A percentile compares a stretch with the other conserved stretches of the same genome.
These are phyloP conservation scores for Conticribra weissflogii DNA, from an alignment of 108 stramenopile species.

Conservation along the genomic window DNA sequence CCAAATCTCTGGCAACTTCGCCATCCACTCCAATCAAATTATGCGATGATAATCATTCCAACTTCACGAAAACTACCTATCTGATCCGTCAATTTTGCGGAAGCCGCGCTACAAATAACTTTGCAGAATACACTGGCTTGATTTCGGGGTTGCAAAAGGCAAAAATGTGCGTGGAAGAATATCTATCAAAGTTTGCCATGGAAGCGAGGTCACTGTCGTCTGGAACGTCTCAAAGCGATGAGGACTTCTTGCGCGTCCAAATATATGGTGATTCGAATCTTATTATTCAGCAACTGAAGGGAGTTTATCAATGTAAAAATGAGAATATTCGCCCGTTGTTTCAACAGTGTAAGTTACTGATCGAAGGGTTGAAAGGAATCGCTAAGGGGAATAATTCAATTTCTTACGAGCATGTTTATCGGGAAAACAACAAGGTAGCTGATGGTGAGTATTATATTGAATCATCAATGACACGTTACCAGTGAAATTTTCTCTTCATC, in stretches of 20 bases:
- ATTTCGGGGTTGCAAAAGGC: constrained; percentile 56
- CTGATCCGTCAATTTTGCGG: constrained; percentile 60
- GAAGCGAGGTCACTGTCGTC: not conserved
- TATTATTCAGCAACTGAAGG: constrained; percentile 77
- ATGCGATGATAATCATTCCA: no score
- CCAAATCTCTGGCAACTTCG: not conserved
- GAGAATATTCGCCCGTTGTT: constrained; percentile 51
- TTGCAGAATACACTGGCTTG: constrained; percentile 80
- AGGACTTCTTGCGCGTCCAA: constrained; percentile 3
- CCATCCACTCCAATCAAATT: no score
- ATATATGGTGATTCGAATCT: constrained; percentile 78
- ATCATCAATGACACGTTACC: no score
- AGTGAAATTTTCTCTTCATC: no score
- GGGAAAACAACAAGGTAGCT: constrained; percentile 66
- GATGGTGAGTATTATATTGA: constrained; percentile 54
- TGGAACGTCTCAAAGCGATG: not conserved
- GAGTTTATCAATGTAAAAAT: constrained; percentile 61
- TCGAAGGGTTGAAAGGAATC: constrained; percentile 4
- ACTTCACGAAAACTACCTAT: no score
- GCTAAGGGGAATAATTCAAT: not conserved
- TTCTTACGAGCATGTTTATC: constrained; percentile 69
- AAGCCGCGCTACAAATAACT: constrained; percentile 68
- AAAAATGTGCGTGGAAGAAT: constrained; percentile 6
- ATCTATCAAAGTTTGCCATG: constrained; percentile 4
- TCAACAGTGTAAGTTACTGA: constrained; percentile 13